Conservation (phyloP, 2,329 filamentous ascomycete genomes). For the Beauveria asiatica region DNA sequence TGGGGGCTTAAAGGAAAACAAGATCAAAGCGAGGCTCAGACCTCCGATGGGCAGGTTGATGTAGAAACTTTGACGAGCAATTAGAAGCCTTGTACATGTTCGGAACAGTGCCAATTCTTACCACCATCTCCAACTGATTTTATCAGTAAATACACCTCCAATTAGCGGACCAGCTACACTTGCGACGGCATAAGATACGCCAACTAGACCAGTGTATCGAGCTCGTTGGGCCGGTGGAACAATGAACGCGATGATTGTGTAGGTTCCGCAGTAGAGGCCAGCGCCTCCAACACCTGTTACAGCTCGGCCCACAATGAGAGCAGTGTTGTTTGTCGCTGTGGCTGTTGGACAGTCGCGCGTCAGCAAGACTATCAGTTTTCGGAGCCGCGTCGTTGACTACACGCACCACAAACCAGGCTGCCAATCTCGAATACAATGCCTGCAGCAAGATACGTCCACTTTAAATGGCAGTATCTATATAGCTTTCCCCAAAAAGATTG, state of each 20-base stretch:
- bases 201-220: constrained; percentile 17
- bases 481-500: constrained; percentile 20
- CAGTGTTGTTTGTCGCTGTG: constrained; percentile 29
- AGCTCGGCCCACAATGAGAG: constrained; percentile 38
- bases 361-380: not conserved
- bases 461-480: constrained; percentile 31
- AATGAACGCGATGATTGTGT: constrained; percentile 32
- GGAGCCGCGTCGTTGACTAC: not conserved
- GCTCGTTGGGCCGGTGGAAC: constrained; percentile 15
- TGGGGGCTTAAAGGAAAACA: constrained; percentile 27
- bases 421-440: constrained; percentile 35
- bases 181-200: constrained; percentile 15
- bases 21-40: constrained; percentile 14
- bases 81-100: not conserved
- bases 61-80: constrained; percentile 14
- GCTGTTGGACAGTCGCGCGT: constrained; percentile 11
- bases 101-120: not conserved
- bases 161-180: constrained; percentile 18
- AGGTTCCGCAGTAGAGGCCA: constrained; percentile 33
- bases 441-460: constrained; percentile 26
- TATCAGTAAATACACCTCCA: constrained; percentile 18
- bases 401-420: constrained; percentile 28
- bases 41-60: constrained; percentile 19
- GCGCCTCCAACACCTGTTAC: constrained; percentile 34
- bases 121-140: constrained; percentile 2